phyloP scores from a whole-genome alignment of 2,329 filamentous ascomycete species.

The Colletotrichum euphorbiae region DNA sequence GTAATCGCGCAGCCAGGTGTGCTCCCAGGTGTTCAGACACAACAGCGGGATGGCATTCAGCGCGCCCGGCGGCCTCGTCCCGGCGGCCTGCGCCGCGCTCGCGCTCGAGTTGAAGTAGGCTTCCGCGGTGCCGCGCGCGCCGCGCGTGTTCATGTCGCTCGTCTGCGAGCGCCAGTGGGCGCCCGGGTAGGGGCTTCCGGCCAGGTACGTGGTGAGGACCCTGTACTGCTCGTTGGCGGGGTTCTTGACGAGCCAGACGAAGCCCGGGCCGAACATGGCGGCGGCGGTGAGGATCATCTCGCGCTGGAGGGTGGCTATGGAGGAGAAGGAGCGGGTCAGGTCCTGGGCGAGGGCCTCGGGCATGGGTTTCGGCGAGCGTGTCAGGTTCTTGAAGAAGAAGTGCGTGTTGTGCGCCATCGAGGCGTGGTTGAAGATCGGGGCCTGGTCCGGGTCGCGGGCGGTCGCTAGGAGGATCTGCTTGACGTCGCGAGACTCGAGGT shows the following conservation, averaged over 20 bases:
- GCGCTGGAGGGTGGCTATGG: conserved; percentile 81
- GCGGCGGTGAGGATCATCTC: conserved; percentile 85
- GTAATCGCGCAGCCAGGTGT: conserved; percentile 89
- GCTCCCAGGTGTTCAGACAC: conserved; percentile 97
- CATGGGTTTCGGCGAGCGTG: conserved; percentile 61
- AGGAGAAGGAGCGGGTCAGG: conserved; percentile 81
- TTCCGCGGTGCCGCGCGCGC: conserved; percentile 52
- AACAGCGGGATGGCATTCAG: conserved; percentile 80
- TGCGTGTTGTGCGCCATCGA: conserved; percentile 95
- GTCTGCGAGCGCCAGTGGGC: conserved; percentile 82
- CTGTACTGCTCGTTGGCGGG: conserved; percentile 62
- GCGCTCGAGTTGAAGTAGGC: conserved; percentile 55
- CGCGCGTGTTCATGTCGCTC: conserved; percentile 76
- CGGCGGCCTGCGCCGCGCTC: conserved; percentile 41
- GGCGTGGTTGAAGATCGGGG: conserved; percentile 92
- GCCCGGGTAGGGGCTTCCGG: conserved; percentile 86
- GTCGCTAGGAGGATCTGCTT: conserved; percentile 79
- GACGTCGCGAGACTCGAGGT: conserved; percentile 69
- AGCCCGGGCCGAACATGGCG: conserved; percentile 96
- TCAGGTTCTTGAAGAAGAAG: conserved; percentile 78
- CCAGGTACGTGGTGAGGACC: conserved; percentile 89
- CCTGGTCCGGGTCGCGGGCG: conserved; percentile 81
- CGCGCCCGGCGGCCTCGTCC: conserved; percentile 70
- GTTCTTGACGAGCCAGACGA: conserved; percentile 89
- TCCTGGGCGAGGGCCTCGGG: conserved; percentile 65